Conservation (phyloP, 768 basidiomycete genomes). For the Leccinum longicurvipes region DNA sequence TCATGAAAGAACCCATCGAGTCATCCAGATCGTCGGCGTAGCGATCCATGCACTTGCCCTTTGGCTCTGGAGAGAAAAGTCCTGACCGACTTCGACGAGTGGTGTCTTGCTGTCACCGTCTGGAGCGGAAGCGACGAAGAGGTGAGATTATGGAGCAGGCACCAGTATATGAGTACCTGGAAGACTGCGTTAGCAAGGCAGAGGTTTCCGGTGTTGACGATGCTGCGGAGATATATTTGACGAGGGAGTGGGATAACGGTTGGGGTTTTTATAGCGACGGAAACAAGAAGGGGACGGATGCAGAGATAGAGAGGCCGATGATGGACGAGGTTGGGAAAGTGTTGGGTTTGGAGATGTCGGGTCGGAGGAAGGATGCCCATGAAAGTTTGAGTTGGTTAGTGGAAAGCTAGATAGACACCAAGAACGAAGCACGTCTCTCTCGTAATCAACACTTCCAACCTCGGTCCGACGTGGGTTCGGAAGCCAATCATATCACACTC, state of each 20-base stretch:
- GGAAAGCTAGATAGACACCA: too few relatives aligned
- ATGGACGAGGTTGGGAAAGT: conserved; percentile 67
- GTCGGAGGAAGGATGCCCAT: conserved; percentile 71
- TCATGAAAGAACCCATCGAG: conserved; percentile 66
- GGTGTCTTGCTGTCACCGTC: conserved; percentile 40
- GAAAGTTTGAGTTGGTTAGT: conserved; percentile 58
- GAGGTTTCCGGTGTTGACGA: conserved; percentile 95
- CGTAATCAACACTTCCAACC: too few relatives aligned
- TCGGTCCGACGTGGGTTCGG: too few relatives aligned
- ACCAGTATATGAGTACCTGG: conserved; percentile 84
- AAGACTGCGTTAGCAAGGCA: conserved; percentile 96
- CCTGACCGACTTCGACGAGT: conserved; percentile 65
- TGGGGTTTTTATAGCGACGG: conserved; percentile 44
- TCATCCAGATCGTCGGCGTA: conserved; percentile 44
- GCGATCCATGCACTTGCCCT: conserved; percentile 42
- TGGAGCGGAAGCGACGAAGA: conserved; percentile 38
- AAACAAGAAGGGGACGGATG: conserved; percentile 35
- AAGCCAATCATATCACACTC: too few relatives aligned
- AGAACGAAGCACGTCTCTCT: too few relatives aligned
- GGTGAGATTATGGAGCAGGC: conserved; percentile 70
- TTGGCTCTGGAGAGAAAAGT: conserved; percentile 52
- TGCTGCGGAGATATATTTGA: conserved; percentile 63
- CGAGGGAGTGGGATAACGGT: conserved; percentile 35
- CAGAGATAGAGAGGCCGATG: conserved; percentile 72
- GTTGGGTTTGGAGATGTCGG: conserved; percentile 40